Evolutionary conservation across 768 basidiomycete species (phyloP), one percentile per base, ranked within the genome.

Genomic region (Boletus speciosus): DNA sequence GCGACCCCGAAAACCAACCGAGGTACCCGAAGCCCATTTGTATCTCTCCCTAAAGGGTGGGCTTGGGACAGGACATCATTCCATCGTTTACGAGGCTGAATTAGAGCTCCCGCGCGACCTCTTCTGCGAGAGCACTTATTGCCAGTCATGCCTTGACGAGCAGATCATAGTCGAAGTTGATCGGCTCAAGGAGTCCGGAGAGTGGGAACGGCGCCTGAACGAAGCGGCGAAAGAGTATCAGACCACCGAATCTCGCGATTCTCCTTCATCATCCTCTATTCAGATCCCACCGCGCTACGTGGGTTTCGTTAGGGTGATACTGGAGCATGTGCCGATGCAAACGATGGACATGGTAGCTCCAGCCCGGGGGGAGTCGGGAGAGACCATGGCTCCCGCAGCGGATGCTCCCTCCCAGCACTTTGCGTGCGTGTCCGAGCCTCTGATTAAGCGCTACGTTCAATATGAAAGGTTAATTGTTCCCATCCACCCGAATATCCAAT

Each of bases 21-120:
- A 40, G 50, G 67, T 61, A 6, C 65, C 63, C 16, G 77, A 74
- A 51, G 81, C 76, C 5, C 80, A 82, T 61, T 70, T 83, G 1
- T 79, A 81, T 51, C 59, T 84, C 52, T 72, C 73, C 3, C 72
- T 74, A 0, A 39, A 41, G 2, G 58, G 73, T 27, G 43, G 19
- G 19, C 56, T 75, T 6, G 83, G 82, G 1, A 2, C 8, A 2
- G 82, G 84, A 0, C 59, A 80, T 61, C 83, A 85, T 58, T 84
- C 83, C 0, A 47, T 63, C 35, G 78, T 81, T 1, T 77, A 79
- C 51, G 59, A 69, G 42, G 81, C 76, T 6, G 77, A 81, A 45
- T 75, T 77, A 64, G 79, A 80, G 37, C 63, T 84, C 11, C 81
- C 82, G 6, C 71, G 75, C 6, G 61, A 69, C 21, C 23, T 74